phyloP scores from a whole-genome alignment of 305 asterid genomes.

The Ajuga reptans region DNA sequence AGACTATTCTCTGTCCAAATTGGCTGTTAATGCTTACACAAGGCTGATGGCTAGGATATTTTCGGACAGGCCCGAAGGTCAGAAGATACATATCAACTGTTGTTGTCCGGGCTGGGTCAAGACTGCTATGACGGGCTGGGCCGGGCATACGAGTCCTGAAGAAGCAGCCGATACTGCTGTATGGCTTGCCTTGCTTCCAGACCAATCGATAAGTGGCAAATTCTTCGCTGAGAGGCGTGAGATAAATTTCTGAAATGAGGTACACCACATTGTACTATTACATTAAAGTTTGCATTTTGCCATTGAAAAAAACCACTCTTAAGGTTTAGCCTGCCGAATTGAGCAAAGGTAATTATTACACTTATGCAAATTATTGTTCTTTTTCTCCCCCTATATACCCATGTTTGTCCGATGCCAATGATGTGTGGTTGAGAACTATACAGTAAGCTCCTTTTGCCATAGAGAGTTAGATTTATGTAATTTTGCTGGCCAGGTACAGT shows the following conservation, averaged over 20 bases:
- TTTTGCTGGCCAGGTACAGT: too few relatives aligned
- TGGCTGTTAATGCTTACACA: constrained; percentile 62
- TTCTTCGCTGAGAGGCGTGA: constrained; percentile 86
- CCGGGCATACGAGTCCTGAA: constrained; percentile 61
- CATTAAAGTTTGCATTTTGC: constrained; percentile 1
- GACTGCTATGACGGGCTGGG: constrained; percentile 94
- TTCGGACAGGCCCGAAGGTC: constrained; percentile 47
- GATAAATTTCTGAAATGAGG: constrained; percentile 46
- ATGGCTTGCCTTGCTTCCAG: constrained; percentile 76
- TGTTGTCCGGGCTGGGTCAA: constrained; percentile 94
- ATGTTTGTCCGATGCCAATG: too few relatives aligned
- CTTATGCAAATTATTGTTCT: too few relatives aligned
- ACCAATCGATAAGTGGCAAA: constrained; percentile 46
- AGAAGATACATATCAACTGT: constrained; percentile 63
- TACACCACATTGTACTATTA: background rate
- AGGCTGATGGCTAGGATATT: constrained; percentile 47
- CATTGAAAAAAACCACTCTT: background rate
- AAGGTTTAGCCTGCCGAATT: too few relatives aligned
- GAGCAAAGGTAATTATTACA: too few relatives aligned
- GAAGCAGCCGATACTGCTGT: constrained; percentile 92
- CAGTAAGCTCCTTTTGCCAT: too few relatives aligned
- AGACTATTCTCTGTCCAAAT: constrained; percentile 76
- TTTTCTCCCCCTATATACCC: too few relatives aligned
- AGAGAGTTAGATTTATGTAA: too few relatives aligned
- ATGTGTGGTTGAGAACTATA: too few relatives aligned